Evolutionary conservation across 2,329 filamentous ascomycete species (phyloP).

Genomic region (Penicillium italicum): DNA sequence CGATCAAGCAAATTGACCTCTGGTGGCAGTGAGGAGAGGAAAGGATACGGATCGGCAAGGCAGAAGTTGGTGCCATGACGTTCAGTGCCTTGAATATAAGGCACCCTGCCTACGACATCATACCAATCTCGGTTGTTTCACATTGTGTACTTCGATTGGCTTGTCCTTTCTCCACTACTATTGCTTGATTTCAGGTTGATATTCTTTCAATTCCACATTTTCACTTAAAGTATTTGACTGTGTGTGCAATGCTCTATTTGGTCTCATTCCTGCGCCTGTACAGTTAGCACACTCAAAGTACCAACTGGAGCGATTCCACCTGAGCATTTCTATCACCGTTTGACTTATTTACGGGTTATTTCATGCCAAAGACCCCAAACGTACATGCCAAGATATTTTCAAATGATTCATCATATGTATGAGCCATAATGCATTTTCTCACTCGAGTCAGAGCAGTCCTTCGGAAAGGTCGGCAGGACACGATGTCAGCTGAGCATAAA

Average conservation of each 20-base stretch:
- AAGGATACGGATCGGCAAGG: not conserved
- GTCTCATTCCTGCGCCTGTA: not conserved
- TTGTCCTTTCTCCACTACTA: not conserved
- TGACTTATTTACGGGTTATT: not conserved
- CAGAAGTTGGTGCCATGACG: not conserved
- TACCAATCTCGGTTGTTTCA: constrained; percentile 1
- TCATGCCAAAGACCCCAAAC: no score
- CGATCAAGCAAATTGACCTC: not conserved
- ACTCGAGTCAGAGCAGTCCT: constrained; percentile 16
- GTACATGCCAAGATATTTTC: not conserved
- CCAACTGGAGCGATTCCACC: not conserved
- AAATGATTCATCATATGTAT: not conserved
- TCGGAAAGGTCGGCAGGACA: constrained; percentile 8
- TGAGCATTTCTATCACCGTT: not conserved
- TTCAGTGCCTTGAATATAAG: not conserved
- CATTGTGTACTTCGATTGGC: not conserved
- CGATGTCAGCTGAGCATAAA: constrained; percentile 1
- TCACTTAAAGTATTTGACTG: not conserved
- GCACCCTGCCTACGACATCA: not conserved
- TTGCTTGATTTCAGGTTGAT: not conserved
- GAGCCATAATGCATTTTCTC: constrained; percentile 15
- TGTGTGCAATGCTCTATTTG: not conserved
- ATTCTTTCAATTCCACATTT: not conserved
- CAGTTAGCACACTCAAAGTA: not conserved
- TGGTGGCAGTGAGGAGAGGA: not conserved